A percentile compares a stretch with the other conserved stretches of the same genome.
Evolutionary conservation across 257 asterid species (phyloP).

Genomic region (Nemophila menziesii): DNA sequence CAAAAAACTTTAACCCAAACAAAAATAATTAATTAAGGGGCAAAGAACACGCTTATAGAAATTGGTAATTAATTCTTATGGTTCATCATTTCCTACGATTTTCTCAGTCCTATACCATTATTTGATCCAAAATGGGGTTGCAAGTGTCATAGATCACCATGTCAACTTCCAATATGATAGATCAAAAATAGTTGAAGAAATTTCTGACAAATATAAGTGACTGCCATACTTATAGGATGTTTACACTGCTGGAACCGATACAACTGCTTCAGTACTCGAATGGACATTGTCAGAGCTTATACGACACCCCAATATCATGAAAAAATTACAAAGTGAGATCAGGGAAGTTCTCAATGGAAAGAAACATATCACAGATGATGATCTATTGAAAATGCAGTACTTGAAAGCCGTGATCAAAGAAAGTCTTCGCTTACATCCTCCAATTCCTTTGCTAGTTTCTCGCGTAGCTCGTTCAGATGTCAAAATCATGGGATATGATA

Average conservation of each 20-base stretch:
- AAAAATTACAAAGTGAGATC: constrained; percentile 11
- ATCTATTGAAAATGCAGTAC: constrained; percentile 12
- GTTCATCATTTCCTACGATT: too few species aligned
- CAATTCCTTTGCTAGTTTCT: constrained; percentile 19
- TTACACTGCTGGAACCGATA: constrained; percentile 19
- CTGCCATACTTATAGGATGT: constrained; percentile 11
- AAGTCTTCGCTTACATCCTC: constrained; percentile 17
- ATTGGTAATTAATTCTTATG: too few species aligned
- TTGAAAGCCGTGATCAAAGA: constrained; percentile 14
- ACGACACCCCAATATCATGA: constrained; percentile 9
- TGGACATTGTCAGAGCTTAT: constrained; percentile 21
- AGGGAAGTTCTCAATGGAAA: constrained; percentile 1
- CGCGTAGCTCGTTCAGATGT: constrained; percentile 7
- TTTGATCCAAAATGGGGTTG: too few species aligned
- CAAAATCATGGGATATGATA: constrained; percentile 13
- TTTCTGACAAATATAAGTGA: too few species aligned
- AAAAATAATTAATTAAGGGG: too few species aligned
- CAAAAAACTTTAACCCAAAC: too few species aligned
- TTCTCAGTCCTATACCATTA: too few species aligned
- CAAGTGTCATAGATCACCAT: too few species aligned
- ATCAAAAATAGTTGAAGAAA: too few species aligned
- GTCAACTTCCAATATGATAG: too few species aligned
- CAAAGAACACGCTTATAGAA: too few species aligned
- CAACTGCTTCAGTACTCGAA: constrained; percentile 13
- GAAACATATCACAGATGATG: constrained; percentile 5